Base-by-base conservation (phyloP, 2,329 filamentous ascomycete species). In the Bipolaris victoriae region DNA sequence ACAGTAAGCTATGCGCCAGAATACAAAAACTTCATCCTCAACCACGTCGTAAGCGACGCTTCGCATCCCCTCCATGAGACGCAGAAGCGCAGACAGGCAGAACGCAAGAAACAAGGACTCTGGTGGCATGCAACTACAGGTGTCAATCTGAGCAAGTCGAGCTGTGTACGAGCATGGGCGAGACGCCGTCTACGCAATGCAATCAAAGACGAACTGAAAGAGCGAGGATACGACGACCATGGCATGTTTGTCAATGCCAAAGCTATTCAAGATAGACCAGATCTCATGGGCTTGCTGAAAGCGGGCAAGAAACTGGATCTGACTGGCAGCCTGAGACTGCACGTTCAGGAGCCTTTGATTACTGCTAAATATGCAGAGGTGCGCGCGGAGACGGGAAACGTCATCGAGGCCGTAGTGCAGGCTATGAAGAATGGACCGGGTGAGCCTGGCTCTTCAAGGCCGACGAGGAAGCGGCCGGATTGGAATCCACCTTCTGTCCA, bases 41-140 rank as follows among this genome's bases (percentile, higher is more conserved):
- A 69, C 29, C 57, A 66, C 46, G 55, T 75, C 48, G 36, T 60
- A 1, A 43, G 49, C 26, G 70, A 72, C 46, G 13, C 39, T 7
- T 58, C 63, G 26, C 72, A 76, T 39, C 73, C 74, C 10, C 64
- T 75, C 3, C 33, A 65, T 61, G 55, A 57, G 11, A 47, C 59
- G 7, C 67, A 65, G 44, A 59, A 45, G 35, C 70, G 72, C 24
- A 59, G 56, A 18, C 51, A 61, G 10, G 35, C 44, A 1, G 55
- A 61, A 24, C 63, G 65, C n/a, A 65, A 65, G 18, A 59, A 58
- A 22, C 62, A 72, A 18, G 67, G 69, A 0, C 65, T 77, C 2
- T 76, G 72, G 73, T 74, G 72, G 74, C 62, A 72, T 52, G 64
- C 66, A 5, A 71, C 67, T 2, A 64, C 65, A 2, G 52, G 59